Evolutionary conservation across 352 stramenopile genomes (phyloP).

Genomic region (Pythium coloratum): DNA sequence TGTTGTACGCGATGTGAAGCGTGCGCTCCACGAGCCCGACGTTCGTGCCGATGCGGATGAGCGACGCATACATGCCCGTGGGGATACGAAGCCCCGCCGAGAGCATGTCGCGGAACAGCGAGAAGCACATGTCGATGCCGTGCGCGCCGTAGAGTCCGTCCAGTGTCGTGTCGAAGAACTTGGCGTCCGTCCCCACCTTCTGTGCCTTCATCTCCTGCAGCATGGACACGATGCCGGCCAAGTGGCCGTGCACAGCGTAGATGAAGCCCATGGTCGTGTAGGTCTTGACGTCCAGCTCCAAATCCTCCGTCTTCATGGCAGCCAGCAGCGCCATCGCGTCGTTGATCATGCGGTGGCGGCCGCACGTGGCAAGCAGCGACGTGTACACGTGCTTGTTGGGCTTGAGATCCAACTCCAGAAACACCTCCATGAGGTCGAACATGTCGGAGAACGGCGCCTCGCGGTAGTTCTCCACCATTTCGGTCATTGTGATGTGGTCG

Average conservation of each 20-base stretch:
- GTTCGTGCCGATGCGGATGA: constrained; percentile 59
- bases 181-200: constrained; percentile 38
- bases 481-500: constrained; percentile 75
- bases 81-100: constrained; percentile 44
- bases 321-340: constrained; percentile 56
- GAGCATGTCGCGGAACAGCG: constrained; percentile 56
- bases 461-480: constrained; percentile 73
- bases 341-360: constrained; percentile 49
- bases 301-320: constrained; percentile 48
- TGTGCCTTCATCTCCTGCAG: constrained; percentile 48
- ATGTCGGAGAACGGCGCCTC: constrained; percentile 59
- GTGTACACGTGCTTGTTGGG: constrained; percentile 78
- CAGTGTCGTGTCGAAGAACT: constrained; percentile 68
- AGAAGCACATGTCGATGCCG: constrained; percentile 77
- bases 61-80: constrained; percentile 54
- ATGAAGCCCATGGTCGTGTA: constrained; percentile 74
- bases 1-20: constrained; percentile 77
- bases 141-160: constrained; percentile 52
- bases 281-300: constrained; percentile 59
- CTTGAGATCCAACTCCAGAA: constrained; percentile 53
- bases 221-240: constrained; percentile 44
- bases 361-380: constrained; percentile 68
- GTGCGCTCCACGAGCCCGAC: constrained; percentile 66
- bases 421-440: constrained; percentile 69
- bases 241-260: constrained; percentile 52